Evolutionary conservation across 768 basidiomycete species (phyloP), one percentile per base, ranked within the genome.

Genomic region (Lactarius sp.): DNA sequence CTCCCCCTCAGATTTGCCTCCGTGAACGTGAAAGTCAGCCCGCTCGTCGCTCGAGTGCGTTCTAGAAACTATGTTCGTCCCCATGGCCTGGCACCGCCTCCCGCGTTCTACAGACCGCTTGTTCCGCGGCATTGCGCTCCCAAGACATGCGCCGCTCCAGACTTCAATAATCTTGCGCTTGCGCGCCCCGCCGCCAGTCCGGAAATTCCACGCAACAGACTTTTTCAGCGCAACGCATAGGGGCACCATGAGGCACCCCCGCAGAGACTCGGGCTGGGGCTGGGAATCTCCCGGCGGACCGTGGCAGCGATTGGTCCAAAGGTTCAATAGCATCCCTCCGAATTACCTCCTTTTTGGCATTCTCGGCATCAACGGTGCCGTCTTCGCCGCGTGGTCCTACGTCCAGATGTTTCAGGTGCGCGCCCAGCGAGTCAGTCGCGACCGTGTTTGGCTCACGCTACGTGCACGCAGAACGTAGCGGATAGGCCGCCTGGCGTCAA

Each of bases 331-430:
- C 2, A 77, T 90, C 4, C 84, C 88, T 10, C 67, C 75, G 65
- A 75, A 81, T 54, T 64, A 73, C 65, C 73, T 90, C 36, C 79
- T 91, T 69, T 87, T 79, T 71, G 79, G 83, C 6, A 84, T 92
- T 54, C 78, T 92, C 16, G 83, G 76, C 4, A 66, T 84, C 63
- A 92, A 92, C 65, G 83, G 79, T 2, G 73, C 74, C 2, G 83
- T 92, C 0, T 92, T 85, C 67, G 72, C 72, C 18, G 75, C 81
- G 62, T 91, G 87, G 87, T 77, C 76, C 65, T 75, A 75, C 14
- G 72, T 65, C 50, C 71, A 14, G 57, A 37, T 41, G 47, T 62
- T 20, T 37, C 65, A 64, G 66, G 65, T 39, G 73, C 75, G 61
- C 13, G 37, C 18, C 41, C n/a, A 0, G 8, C 16, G 20, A 6